Evolutionary conservation across 2,329 filamentous ascomycete species (phyloP), one percentile per base, ranked within the genome.

Genomic region (Gaeumannomyces sp.): DNA sequence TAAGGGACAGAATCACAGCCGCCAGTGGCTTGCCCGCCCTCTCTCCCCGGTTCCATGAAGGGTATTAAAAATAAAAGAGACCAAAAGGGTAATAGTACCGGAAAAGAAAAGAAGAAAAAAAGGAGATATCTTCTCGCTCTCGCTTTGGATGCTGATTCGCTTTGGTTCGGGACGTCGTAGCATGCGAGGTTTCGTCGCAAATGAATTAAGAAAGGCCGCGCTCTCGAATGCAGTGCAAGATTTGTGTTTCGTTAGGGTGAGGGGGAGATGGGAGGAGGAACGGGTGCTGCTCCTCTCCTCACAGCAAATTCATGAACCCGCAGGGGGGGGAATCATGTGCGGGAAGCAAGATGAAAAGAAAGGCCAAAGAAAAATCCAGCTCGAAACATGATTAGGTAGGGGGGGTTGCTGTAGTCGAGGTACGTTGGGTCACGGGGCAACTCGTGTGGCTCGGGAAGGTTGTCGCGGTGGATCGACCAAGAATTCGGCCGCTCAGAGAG

Each of bases 211-310:
- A 25, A 53, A 53, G 45, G n/a, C 45, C 45, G 45, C 45, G 45
- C 45, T 25, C 19, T 53, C 45, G 45, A 53, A 53, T 53, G 45
- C 45, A 53, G 45, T 53, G 45, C 8, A 53, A n/a, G 22, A 53
- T 53, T 53, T 13, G n/a, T 53, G 6, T 5, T 22, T 53, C 45
- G 45, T 53, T 14, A 25, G 10, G n/a, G 22, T 83, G 81, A 33
- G 81, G 78, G 10, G 78, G 78, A 13, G 14, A 38, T 5, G 16
- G 78, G 38, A 45, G 38, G 45, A 11, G 45, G 5, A n/a, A 19
- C 22, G 8, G 5, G 4, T 53, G 45, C 45, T 53, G 45, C 45
- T 53, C 22, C 45, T n/a, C 45, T 10, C 45, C n/a, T 14, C 45
- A 53, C 45, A 25, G 45, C 5, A 53, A 53, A 25, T 4, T 11